Conservation (phyloP, 192 early-diverging fungal species). For the Entophlyctis helioformis region DNA sequence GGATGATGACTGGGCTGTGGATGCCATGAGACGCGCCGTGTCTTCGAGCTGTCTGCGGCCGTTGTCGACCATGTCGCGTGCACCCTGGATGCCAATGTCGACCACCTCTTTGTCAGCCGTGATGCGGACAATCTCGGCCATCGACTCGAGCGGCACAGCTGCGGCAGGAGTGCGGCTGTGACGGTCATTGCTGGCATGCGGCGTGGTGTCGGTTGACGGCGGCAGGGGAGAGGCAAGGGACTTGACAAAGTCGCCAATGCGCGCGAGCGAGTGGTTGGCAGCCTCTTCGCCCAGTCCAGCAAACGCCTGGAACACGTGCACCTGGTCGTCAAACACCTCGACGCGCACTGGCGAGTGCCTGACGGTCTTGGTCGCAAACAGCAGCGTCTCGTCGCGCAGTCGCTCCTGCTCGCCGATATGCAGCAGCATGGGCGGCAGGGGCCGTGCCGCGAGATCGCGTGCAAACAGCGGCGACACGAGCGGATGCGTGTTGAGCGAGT, state of each 20-base stretch:
- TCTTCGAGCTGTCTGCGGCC: no score
- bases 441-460: neutral
- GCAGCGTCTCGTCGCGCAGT: slow-evolving; percentile 15
- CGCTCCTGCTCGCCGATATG: slow-evolving; percentile 17
- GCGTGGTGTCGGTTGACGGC: no score
- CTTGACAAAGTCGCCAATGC: slow-evolving; percentile 14
- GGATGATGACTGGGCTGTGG: no score
- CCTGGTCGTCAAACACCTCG: slow-evolving; percentile 15
- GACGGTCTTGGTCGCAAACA: slow-evolving; percentile 7
- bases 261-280: neutral
- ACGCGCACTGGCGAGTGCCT: slow-evolving; percentile 1
- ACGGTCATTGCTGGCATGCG: no score
- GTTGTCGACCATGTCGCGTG: no score
- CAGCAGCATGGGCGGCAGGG: slow-evolving; percentile 11
- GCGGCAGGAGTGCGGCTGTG: no score
- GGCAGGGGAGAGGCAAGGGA: no score
- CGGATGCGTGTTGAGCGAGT: slow-evolving; percentile 12
- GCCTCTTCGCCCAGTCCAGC: slow-evolving; percentile 7
- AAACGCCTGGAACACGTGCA: slow-evolving; percentile 19
- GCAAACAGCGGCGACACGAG: slow-evolving; percentile 16
- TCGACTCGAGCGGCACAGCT: no score
- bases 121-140: no score
- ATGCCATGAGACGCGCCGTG: no score
- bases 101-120: no score
- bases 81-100: no score